Conservation (phyloP, 331 rosid species). For the Saraca asoca region DNA sequence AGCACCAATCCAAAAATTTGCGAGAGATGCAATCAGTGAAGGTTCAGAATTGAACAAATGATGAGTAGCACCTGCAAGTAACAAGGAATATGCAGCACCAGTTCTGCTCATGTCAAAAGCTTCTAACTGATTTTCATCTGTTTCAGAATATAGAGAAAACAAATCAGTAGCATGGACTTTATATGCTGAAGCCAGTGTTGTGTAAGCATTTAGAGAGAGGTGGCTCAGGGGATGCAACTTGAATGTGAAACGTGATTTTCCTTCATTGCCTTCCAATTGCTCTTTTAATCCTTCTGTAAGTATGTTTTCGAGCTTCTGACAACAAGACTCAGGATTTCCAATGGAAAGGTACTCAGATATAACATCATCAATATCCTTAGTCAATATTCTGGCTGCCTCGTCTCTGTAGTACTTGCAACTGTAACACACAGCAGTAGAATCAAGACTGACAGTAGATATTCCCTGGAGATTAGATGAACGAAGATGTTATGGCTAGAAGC, state of each 20-base stretch:
- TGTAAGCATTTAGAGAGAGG: slow-evolving; percentile 63
- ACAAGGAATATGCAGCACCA: slow-evolving; percentile 65
- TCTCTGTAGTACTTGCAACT: slow-evolving; percentile 33
- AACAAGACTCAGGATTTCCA: slow-evolving; percentile 59
- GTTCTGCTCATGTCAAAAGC: slow-evolving; percentile 57
- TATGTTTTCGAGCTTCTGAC: slow-evolving; percentile 58
- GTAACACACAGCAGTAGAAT: slow-evolving; percentile 38
- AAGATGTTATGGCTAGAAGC: slow-evolving; percentile 25
- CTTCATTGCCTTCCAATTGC: slow-evolving; percentile 39
- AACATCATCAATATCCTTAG: slow-evolving; percentile 46
- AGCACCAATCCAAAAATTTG: slow-evolving; percentile 67
- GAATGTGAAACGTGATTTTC: slow-evolving; percentile 36
- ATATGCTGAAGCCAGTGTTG: slow-evolving; percentile 72
- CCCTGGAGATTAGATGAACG: slow-evolving; percentile 46
- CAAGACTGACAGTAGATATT: slow-evolving; percentile 41
- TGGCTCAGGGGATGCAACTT: slow-evolving; percentile 65
- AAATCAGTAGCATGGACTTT: slow-evolving; percentile 52
- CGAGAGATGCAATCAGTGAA: slow-evolving; percentile 60
- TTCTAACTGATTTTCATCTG: slow-evolving; percentile 21
- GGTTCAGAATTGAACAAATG: slow-evolving; percentile 68
- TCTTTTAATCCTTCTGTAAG: slow-evolving; percentile 48
- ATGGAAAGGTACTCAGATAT: slow-evolving; percentile 56
- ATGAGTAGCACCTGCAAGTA: slow-evolving; percentile 72
- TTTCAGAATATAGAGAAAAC: slow-evolving; percentile 33
- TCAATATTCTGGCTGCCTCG: slow-evolving; percentile 43